Evolutionary conservation across 331 rosid species (phyloP).

Genomic region (Phaseolus coccineus): DNA sequence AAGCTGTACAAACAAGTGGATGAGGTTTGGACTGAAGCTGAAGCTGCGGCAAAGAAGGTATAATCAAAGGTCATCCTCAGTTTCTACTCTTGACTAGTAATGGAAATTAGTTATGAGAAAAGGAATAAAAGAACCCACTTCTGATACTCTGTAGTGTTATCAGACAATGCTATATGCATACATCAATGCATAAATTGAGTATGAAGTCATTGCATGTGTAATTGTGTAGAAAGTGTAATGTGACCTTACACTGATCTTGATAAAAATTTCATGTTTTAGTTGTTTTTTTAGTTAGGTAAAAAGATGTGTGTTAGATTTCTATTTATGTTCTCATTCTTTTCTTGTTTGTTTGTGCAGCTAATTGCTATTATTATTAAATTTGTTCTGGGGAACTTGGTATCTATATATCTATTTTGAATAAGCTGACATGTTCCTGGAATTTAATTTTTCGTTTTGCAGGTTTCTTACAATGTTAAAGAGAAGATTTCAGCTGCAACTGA

Average conservation of each 20-base stretch:
- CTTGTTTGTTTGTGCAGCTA: conserved; percentile 1
- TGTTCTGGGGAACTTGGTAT: conserved; percentile 17
- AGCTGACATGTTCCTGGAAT: conserved; percentile 35
- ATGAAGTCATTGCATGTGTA: conserved; percentile 29
- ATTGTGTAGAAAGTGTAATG: conserved; percentile 18
- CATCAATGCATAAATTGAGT: not conserved
- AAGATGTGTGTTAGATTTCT: conserved; percentile 6
- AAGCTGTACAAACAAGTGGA: conserved; percentile 88
- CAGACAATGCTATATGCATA: conserved; percentile 11
- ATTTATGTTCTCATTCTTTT: conserved; percentile 7
- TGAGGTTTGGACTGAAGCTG: conserved; percentile 90
- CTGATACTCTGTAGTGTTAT: not conserved
- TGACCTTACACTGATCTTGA: conserved; percentile 23
- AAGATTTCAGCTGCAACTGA: conserved; percentile 85
- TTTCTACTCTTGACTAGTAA: conserved; percentile 3
- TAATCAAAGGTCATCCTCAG: conserved; percentile 21
- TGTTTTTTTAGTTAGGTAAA: not conserved
- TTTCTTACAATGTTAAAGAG: conserved; percentile 81
- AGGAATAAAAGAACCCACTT: not conserved
- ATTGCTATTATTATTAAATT: conserved; percentile 15
- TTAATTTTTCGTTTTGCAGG: conserved; percentile 54
- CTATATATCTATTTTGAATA: conserved; percentile 22
- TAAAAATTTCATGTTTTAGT: not conserved
- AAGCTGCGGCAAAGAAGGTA: conserved; percentile 84
- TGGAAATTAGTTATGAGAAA: not conserved